A percentile compares a stretch with the other conserved stretches of the same genome.
These are phyloP conservation scores for Filobasidium floriforme DNA, from an alignment of 768 basidiomycete species.

Conservation along the genomic window DNA sequence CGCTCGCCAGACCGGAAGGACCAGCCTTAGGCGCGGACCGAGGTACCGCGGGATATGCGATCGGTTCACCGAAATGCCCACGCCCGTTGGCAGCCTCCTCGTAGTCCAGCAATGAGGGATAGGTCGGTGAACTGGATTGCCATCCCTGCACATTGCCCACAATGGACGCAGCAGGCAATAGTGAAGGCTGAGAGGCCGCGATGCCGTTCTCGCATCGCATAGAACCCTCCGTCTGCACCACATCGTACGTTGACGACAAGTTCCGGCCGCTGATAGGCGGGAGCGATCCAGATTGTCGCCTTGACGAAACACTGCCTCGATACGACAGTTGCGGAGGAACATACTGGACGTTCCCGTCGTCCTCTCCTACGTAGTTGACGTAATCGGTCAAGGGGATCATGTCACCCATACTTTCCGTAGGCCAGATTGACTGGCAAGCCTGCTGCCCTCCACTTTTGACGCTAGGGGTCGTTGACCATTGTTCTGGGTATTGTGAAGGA, in stretches of 20 bases:
- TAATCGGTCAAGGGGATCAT: neutral
- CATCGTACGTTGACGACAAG: neutral
- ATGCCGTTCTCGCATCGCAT: neutral
- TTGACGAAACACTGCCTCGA: too few relatives aligned
- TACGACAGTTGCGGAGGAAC: too few relatives aligned
- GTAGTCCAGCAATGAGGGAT: neutral
- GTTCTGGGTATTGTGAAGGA: neutral
- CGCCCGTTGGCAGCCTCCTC: neutral
- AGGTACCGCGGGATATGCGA: neutral
- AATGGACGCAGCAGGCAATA: neutral
- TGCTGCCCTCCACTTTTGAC: neutral
- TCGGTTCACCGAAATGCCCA: neutral
- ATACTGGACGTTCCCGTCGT: too few relatives aligned
- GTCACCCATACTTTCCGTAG: neutral
- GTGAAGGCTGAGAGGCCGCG: neutral
- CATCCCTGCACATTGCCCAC: neutral
- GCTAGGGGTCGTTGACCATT: neutral
- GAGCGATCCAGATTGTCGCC: too few relatives aligned
- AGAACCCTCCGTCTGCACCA: neutral
- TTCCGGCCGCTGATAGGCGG: neutral
- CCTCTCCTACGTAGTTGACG: neutral
- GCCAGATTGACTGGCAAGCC: neutral
- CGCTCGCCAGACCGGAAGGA: neutral
- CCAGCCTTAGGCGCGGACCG: neutral
- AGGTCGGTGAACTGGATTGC: conserved; percentile 3